A percentile compares a stretch with the other conserved stretches of the same genome.
Conservation (phyloP, 2,329 filamentous ascomycete species). For the Blastomyces parvus region DNA sequence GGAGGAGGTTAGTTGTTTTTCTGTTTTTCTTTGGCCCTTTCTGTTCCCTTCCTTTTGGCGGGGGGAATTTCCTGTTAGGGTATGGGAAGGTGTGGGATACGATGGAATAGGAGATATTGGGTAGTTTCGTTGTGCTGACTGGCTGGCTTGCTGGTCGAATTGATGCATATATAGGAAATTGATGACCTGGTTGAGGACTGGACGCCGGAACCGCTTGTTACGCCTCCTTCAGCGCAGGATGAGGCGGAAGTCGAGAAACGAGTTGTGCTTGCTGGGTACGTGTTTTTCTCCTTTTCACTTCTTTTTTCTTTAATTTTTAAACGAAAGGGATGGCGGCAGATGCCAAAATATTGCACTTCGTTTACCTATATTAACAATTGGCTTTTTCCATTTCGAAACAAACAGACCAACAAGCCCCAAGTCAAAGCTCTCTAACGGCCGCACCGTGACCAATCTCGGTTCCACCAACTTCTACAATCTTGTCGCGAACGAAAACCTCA, state of each 20-base stretch:
- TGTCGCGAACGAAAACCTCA: constrained; percentile 80
- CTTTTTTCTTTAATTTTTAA: neutral
- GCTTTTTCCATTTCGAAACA: constrained; percentile 3
- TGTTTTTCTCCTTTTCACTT: neutral
- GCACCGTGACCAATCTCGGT: constrained; percentile 84
- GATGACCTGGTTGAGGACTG: constrained; percentile 95
- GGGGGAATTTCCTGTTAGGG: neutral
- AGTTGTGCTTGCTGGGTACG: constrained; percentile 78
- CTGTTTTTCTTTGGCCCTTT: neutral
- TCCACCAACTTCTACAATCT: constrained; percentile 99
- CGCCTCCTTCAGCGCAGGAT: constrained; percentile 63
- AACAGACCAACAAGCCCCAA: constrained; percentile 77
- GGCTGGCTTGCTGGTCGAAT: neutral
- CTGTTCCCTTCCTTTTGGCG: neutral
- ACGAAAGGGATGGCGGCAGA: neutral
- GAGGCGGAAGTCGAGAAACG: constrained; percentile 73
- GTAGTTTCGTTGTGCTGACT: neutral
- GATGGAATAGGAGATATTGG: neutral
- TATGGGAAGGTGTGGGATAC: neutral
- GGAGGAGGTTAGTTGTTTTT: constrained; percentile 52
- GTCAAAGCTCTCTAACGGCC: constrained; percentile 76
- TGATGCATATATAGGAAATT: constrained; percentile 57
- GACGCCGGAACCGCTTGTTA: constrained; percentile 85
- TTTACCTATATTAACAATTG: neutral
- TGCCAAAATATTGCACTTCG: neutral